Evolutionary conservation across 331 rosid genomes (phyloP).

Genomic region (Saraca asoca): DNA sequence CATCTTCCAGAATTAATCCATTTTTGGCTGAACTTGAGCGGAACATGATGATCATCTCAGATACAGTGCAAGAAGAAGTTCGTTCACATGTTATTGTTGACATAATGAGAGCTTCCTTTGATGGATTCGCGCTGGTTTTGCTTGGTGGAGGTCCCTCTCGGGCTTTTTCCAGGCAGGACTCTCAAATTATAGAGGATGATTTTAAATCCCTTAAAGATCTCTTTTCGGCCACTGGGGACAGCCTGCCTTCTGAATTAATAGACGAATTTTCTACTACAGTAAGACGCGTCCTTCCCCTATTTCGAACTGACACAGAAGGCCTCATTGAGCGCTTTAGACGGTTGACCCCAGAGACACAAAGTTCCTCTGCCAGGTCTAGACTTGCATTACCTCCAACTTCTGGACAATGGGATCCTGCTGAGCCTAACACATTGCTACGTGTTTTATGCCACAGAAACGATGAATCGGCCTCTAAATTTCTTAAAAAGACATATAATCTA

Average conservation of each 20-base stretch:
- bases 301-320: slow-evolving; percentile 61
- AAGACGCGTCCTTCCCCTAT: slow-evolving; percentile 64
- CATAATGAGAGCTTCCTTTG: slow-evolving; percentile 91
- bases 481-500: slow-evolving; percentile 81
- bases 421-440: slow-evolving; percentile 85
- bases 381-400: slow-evolving; percentile 89
- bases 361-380: slow-evolving; percentile 67
- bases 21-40: slow-evolving; percentile 83
- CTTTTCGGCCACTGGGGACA: slow-evolving; percentile 91
- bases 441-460: slow-evolving; percentile 88
- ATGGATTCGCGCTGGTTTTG: slow-evolving; percentile 82
- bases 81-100: slow-evolving; percentile 75
- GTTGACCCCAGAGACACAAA: slow-evolving; percentile 53
- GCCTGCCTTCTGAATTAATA: slow-evolving; percentile 79
- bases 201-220: slow-evolving; percentile 75
- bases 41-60: slow-evolving; percentile 69
- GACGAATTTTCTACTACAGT: slow-evolving; percentile 62
- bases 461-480: slow-evolving; percentile 84
- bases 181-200: slow-evolving; percentile 77
- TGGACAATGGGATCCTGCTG: slow-evolving; percentile 83
- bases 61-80: slow-evolving; percentile 68
- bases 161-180: slow-evolving; percentile 65
- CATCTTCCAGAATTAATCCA: slow-evolving; percentile 78
- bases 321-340: slow-evolving; percentile 72
- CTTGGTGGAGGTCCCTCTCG: slow-evolving; percentile 98